Conservation (phyloP, 345 rosid species). For the Erucastrum elatum region DNA sequence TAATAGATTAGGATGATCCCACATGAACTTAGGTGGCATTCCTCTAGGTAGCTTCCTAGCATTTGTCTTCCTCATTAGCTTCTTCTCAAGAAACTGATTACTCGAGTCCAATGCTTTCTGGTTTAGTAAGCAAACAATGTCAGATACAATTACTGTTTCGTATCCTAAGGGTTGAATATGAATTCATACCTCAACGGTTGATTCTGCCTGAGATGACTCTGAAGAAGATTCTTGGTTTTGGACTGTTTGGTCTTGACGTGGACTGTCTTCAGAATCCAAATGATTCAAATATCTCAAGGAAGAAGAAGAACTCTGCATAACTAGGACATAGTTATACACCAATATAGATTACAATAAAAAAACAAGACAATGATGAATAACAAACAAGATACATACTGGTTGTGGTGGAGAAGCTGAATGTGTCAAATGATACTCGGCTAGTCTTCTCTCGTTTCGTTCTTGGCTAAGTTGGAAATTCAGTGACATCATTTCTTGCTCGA, state of each 20-base stretch:
- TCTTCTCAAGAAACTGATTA: conserved; percentile 34
- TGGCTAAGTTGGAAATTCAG: conserved; percentile 92
- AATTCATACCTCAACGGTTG: conserved; percentile 49
- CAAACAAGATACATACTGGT: conserved; percentile 42
- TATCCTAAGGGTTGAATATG: conserved; percentile 6
- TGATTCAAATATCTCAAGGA: conserved; percentile 40
- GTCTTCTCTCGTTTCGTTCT: conserved; percentile 84
- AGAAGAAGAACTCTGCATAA: conserved; percentile 47
- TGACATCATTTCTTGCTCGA: conserved; percentile 77
- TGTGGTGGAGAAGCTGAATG: conserved; percentile 56
- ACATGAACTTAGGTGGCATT: conserved; percentile 59
- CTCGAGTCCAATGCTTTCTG: conserved; percentile 46
- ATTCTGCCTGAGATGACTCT: conserved; percentile 46
- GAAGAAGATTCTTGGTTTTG: conserved; percentile 43
- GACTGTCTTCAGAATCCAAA: conserved; percentile 41
- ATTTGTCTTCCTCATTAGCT: conserved; percentile 36
- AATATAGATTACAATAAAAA: neutral
- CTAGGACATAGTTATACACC: conserved; percentile 38
- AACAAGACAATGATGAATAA: neutral
- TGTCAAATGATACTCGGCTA: conserved; percentile 73
- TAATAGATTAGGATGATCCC: conserved; percentile 77
- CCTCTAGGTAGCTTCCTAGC: conserved; percentile 52
- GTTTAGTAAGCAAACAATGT: conserved; percentile 14
- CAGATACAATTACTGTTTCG: conserved; percentile 24
- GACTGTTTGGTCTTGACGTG: conserved; percentile 35